Evolutionary conservation across 1,284 basidiomycete genomes (phyloP).

Genomic region (Ceratobasidium papillatum): DNA sequence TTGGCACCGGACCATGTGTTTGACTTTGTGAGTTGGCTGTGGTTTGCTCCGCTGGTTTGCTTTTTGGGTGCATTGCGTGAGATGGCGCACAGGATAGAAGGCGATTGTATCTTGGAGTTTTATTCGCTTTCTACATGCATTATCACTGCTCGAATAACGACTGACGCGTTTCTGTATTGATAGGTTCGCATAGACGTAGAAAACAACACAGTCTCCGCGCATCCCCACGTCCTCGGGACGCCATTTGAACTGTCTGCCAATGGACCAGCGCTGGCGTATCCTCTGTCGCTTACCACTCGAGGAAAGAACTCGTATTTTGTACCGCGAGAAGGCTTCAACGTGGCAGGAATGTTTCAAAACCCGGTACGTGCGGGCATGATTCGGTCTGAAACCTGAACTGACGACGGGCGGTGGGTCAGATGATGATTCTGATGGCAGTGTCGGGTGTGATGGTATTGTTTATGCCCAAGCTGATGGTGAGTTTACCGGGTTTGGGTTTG

Average conservation of each 20-base stretch:
- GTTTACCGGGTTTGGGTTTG: neutral
- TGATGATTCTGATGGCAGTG: conserved; percentile 40
- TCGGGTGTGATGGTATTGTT: conserved; percentile 40
- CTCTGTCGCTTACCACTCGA: conserved; percentile 34
- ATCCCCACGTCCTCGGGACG: conserved; percentile 38
- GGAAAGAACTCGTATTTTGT: conserved; percentile 26
- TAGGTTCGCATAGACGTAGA: conserved; percentile 39
- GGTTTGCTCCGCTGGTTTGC: neutral
- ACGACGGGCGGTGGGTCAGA: conserved; percentile 16
- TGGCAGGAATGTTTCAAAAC: conserved; percentile 42
- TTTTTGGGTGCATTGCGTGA: neutral
- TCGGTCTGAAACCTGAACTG: neutral
- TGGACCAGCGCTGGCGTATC: conserved; percentile 27
- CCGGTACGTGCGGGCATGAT: conserved; percentile 12
- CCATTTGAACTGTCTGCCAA: conserved; percentile 40
- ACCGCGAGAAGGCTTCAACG: conserved; percentile 36
- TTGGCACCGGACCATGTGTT: conserved; percentile 42
- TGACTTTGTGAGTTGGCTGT: conserved; percentile 39
- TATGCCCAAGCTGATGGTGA: conserved; percentile 41
- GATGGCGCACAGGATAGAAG: no score
- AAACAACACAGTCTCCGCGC: conserved; percentile 26
- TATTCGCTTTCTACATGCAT: neutral
- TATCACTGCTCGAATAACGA: neutral
- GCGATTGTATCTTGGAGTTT: no score
- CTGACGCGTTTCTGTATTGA: neutral